These are phyloP conservation scores for Allantophomopsis lycopodina DNA, from an alignment of 2,329 filamentous ascomycete species.

Conservation along the genomic window DNA sequence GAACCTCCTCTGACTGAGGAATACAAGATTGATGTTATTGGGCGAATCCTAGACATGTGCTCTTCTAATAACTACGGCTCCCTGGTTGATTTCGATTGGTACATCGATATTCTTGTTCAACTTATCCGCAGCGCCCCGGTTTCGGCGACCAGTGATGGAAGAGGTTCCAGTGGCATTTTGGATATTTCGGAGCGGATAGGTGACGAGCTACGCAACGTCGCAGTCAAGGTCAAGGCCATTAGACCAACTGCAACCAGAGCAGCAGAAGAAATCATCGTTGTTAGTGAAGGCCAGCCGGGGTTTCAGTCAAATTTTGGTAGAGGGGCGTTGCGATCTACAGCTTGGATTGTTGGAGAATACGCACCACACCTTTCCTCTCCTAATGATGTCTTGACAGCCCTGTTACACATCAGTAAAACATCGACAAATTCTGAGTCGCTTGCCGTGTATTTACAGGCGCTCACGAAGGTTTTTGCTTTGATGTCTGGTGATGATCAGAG, in stretches of 20 bases:
- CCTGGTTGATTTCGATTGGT: slow-evolving; percentile 91
- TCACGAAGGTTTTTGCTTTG: slow-evolving; percentile 70
- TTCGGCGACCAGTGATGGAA: slow-evolving; percentile 18
- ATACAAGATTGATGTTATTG: slow-evolving; percentile 73
- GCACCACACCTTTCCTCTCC: slow-evolving; percentile 56
- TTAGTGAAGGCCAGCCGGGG: slow-evolving; percentile 37
- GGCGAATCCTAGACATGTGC: slow-evolving; percentile 77
- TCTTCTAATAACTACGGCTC: slow-evolving; percentile 78
- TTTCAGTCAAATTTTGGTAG: slow-evolving; percentile 40
- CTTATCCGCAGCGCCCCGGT: slow-evolving; percentile 58
- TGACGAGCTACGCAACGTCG: slow-evolving; percentile 75
- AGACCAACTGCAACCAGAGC: slow-evolving; percentile 69
- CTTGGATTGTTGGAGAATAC: slow-evolving; percentile 87
- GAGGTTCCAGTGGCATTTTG: slow-evolving; percentile 12
- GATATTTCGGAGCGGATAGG: slow-evolving; percentile 62
- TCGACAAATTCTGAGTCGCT: slow-evolving; percentile 47
- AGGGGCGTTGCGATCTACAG: slow-evolving; percentile 60
- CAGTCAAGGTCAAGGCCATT: slow-evolving; percentile 80
- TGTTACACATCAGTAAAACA: slow-evolving; percentile 52
- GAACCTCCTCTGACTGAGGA: slow-evolving; percentile 64
- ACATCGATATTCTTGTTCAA: slow-evolving; percentile 79
- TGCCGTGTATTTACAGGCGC: slow-evolving; percentile 69
- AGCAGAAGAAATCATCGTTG: slow-evolving; percentile 60
- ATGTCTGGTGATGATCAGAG: slow-evolving; percentile 52
- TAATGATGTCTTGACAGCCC: slow-evolving; percentile 56